Percentiles rank a stretch among this genome's conserved stretches.
These are phyloP conservation scores for Candida pseudoglaebosa DNA, from an alignment of 805 yeast genomes.

Conservation along the genomic window DNA sequence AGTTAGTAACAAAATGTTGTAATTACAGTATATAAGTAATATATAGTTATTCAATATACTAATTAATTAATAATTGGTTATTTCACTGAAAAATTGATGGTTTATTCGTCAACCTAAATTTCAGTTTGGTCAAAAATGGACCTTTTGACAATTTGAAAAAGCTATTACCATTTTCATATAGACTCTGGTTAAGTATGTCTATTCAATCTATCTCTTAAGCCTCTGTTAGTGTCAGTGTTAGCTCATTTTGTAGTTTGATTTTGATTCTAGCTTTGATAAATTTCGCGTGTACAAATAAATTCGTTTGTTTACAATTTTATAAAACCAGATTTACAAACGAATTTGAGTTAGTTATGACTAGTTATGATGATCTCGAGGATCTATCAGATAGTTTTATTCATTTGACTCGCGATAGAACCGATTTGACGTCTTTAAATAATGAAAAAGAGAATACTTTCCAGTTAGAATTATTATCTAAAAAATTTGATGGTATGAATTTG, in stretches of 20 bases:
- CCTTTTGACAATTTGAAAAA: no score
- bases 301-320: neutral
- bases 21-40: neutral
- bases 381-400: conserved; percentile 1
- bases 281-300: neutral
- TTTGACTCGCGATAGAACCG: conserved; percentile 1
- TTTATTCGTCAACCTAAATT: no score
- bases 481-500: neutral
- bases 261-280: no score
- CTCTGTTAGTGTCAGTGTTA: no score
- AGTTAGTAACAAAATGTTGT: neutral
- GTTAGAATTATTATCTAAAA: neutral
- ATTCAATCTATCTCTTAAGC: no score
- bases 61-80: neutral
- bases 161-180: no score
- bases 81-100: neutral
- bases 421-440: conserved; percentile 1
- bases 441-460: conserved; percentile 1
- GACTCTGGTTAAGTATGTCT: no score
- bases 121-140: no score
- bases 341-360: neutral
- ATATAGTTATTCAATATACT: neutral
- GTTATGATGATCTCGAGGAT: neutral
- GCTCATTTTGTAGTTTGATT: no score
- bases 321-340: neutral